Evolutionary conservation across 1,284 basidiomycete genomes (phyloP), one percentile per base, ranked within the genome.

Genomic region (Austroboletus novae-zelandiae): DNA sequence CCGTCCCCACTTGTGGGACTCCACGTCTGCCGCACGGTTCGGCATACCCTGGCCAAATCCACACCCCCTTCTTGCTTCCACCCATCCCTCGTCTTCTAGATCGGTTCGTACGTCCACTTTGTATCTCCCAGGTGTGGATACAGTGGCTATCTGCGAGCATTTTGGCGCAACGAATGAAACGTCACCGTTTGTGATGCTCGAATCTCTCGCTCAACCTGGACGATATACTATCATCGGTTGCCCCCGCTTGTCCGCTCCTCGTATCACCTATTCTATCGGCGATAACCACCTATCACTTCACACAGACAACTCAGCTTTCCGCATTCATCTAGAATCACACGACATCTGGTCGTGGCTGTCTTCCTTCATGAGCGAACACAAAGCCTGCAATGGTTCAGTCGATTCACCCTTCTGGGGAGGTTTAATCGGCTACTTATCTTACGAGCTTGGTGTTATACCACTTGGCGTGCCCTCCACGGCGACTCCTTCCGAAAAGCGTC

Each of bases 361-460:
- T 23, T 64, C 69, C n/a, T 89, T 85, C 67, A 87, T 89, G 83
- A 74, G 69, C 34, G 54, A 68, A 23, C 73, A 70, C 45, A 74
- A 70, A 51, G 78, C 74, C 6, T 48, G 58, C 17, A 72, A 71
- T 18, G 86, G 87, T 6, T 61, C 62, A 43, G 56, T 72, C 9
- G 72, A 77, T 9, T 64, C 82, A 31, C 88, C 88, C 0, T 91
- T 91, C 61, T 90, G 89, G 87, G 89, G 87, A 41, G 89, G 88
- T 20, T 69, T 91, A 14, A 67, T 89, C 23, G 88, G 88, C 8
- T 80, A 77, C 52, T 67, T 91, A 44, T 86, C 83, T 61, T 91
- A 91, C 59, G 89, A 90, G 62, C 72, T 89, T 13, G 88, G 88
- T n/a, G 75, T 84, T 7, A 66, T 76, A 34, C 73, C 77, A 3